These are phyloP conservation scores for Fusarium domesticum DNA, from an alignment of 2,329 filamentous ascomycete genomes.

Conservation along the genomic window DNA sequence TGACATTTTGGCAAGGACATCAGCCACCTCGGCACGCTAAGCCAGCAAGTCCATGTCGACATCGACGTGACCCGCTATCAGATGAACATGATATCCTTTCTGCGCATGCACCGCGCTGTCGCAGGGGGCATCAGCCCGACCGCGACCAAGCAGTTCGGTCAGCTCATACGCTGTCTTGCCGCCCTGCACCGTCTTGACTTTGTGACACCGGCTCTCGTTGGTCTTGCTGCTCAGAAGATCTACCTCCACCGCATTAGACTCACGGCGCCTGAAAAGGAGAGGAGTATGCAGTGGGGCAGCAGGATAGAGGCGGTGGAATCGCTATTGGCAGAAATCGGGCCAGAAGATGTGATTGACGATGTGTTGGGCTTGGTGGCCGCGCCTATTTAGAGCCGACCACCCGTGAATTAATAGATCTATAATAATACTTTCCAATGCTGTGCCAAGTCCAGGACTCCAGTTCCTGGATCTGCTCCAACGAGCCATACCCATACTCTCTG, in stretches of 20 bases:
- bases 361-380: conserved; percentile 56
- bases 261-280: conserved; percentile 66
- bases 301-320: conserved; percentile 65
- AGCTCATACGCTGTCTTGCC: conserved; percentile 69
- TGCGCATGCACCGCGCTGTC: conserved; percentile 84
- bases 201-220: conserved; percentile 79
- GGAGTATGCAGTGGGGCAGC: conserved; percentile 93
- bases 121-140: conserved; percentile 71
- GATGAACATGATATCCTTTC: conserved; percentile 81
- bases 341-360: conserved; percentile 64
- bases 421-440: conserved; percentile 22
- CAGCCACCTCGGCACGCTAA: conserved; percentile 55
- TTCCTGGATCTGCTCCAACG: conserved; percentile 7
- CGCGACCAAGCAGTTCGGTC: conserved; percentile 74
- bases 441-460: conserved; percentile 20
- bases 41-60: conserved; percentile 59
- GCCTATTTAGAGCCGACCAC: conserved; percentile 38
- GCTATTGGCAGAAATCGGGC: conserved; percentile 59
- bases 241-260: conserved; percentile 82
- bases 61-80: conserved; percentile 81
- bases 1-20: conserved; percentile 47
- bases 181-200: conserved; percentile 78
- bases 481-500: too few relatives aligned
- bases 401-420: conserved; percentile 30
- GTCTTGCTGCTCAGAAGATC: conserved; percentile 78